Conservation (phyloP, 257 asterid species). For the Solanum etuberosum region DNA sequence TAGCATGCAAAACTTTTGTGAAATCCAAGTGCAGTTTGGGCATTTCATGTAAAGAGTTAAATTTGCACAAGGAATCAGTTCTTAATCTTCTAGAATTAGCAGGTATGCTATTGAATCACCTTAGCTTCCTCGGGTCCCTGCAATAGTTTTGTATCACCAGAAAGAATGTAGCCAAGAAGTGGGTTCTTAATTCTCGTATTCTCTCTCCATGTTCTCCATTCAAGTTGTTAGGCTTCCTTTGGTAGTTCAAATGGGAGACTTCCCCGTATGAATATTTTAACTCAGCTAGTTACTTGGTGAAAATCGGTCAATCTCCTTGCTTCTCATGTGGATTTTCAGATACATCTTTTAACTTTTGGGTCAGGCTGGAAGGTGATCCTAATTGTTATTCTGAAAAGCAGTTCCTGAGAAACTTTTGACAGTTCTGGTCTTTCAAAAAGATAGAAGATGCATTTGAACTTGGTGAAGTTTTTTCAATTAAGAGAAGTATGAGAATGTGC, state of each 20-base stretch:
- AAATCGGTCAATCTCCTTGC: background rate
- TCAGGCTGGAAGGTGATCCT: background rate
- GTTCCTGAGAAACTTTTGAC: background rate
- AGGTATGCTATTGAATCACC: conserved; percentile 23
- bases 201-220: background rate
- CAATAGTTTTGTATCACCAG: background rate
- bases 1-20: conserved; percentile 60
- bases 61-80: conserved; percentile 45
- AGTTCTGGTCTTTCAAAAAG: background rate
- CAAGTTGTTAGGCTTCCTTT: background rate
- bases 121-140: background rate
- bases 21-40: conserved; percentile 21
- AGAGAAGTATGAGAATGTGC: background rate
- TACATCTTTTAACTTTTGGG: background rate
- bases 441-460: background rate
- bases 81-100: conserved; percentile 44
- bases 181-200: background rate
- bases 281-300: background rate
- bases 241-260: background rate
- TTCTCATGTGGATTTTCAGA: background rate
- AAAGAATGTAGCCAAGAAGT: background rate
- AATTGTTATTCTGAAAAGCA: background rate
- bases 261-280: background rate
- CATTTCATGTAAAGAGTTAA: conserved; percentile 24
- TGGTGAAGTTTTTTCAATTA: background rate